Conservation (phyloP, 495 filamentous ascomycete genomes). For the Xylaria intraflava region DNA sequence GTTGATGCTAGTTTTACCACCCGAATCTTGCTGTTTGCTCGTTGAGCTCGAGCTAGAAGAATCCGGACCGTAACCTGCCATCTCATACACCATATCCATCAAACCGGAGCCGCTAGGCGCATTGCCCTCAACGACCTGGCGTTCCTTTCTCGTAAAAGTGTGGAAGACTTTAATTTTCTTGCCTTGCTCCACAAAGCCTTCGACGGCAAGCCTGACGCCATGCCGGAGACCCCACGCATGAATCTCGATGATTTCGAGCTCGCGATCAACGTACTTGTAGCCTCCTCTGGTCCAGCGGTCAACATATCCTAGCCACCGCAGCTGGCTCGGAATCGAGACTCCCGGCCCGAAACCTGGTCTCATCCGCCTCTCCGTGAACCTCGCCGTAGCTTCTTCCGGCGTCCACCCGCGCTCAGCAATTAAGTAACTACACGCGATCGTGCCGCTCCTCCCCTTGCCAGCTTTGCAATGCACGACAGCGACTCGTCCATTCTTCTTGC, state of each 20-base stretch:
- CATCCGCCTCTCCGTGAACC: slow-evolving; percentile 88
- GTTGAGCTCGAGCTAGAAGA: not conserved
- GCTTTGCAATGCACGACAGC: slow-evolving; percentile 96
- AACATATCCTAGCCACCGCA: slow-evolving; percentile 84
- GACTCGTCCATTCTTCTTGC: slow-evolving; percentile 47
- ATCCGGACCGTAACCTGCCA: slow-evolving; percentile 38
- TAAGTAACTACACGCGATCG: slow-evolving; percentile 76
- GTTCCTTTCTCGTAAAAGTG: slow-evolving; percentile 66
- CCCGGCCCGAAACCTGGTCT: slow-evolving; percentile 78
- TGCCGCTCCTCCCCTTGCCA: slow-evolving; percentile 92
- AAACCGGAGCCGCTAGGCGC: slow-evolving; percentile 41
- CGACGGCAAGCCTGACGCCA: slow-evolving; percentile 79
- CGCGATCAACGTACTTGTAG: slow-evolving; percentile 77
- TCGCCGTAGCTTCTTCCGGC: slow-evolving; percentile 64
- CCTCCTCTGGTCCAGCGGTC: slow-evolving; percentile 67
- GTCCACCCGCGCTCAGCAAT: slow-evolving; percentile 88
- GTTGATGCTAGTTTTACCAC: slow-evolving; percentile 17
- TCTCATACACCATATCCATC: slow-evolving; percentile 46
- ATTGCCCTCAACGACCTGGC: slow-evolving; percentile 60
- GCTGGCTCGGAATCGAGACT: slow-evolving; percentile 88
- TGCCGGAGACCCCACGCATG: slow-evolving; percentile 85
- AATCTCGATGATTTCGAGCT: slow-evolving; percentile 78
- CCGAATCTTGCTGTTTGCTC: slow-evolving; percentile 15
- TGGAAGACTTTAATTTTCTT: slow-evolving; percentile 81
- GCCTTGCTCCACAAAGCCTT: slow-evolving; percentile 81